These are phyloP conservation scores for Phytophthora kernoviae DNA, from an alignment of 352 stramenopile genomes.

Conservation along the genomic window DNA sequence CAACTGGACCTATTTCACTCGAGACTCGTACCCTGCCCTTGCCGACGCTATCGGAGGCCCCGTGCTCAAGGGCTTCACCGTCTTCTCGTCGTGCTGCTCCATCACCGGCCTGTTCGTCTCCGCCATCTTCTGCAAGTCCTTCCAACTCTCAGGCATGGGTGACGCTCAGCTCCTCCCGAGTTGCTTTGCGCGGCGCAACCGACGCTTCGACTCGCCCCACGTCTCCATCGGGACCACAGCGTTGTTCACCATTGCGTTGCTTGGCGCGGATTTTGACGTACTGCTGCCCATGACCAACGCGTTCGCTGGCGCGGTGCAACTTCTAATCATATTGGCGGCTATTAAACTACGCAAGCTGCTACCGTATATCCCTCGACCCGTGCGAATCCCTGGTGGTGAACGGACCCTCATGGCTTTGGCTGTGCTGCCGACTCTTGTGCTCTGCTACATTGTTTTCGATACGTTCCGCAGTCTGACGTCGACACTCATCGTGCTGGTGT, in stretches of 20 bases:
- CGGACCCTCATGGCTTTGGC: slow-evolving; percentile 38
- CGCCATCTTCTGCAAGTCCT: slow-evolving; percentile 90
- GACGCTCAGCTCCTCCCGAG: slow-evolving; percentile 85
- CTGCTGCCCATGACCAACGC: slow-evolving; percentile 91
- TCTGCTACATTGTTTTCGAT: slow-evolving; percentile 59
- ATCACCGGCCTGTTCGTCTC: slow-evolving; percentile 91
- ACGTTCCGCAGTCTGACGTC: slow-evolving; percentile 38
- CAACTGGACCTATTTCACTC: slow-evolving; percentile 83
- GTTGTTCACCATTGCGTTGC: slow-evolving; percentile 41
- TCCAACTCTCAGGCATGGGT: slow-evolving; percentile 79
- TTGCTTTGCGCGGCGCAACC: slow-evolving; percentile 63
- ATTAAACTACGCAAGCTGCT: slow-evolving; percentile 83
- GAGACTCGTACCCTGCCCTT: slow-evolving; percentile 88
- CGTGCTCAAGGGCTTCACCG: slow-evolving; percentile 86
- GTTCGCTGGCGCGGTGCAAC: slow-evolving; percentile 81
- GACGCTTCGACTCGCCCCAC: slow-evolving; percentile 41
- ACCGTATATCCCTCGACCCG: slow-evolving; percentile 73
- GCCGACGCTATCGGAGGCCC: slow-evolving; percentile 80
- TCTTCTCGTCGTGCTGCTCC: slow-evolving; percentile 77
- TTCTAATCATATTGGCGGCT: slow-evolving; percentile 91
- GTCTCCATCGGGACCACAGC: slow-evolving; percentile 42
- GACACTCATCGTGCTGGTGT: slow-evolving; percentile 33
- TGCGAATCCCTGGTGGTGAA: slow-evolving; percentile 51
- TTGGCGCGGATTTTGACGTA: slow-evolving; percentile 67
- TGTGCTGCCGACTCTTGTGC: slow-evolving; percentile 42